Evolutionary conservation across 2,329 filamentous ascomycete genomes (phyloP).

Genomic region (Fusarium fujikuroi): DNA sequence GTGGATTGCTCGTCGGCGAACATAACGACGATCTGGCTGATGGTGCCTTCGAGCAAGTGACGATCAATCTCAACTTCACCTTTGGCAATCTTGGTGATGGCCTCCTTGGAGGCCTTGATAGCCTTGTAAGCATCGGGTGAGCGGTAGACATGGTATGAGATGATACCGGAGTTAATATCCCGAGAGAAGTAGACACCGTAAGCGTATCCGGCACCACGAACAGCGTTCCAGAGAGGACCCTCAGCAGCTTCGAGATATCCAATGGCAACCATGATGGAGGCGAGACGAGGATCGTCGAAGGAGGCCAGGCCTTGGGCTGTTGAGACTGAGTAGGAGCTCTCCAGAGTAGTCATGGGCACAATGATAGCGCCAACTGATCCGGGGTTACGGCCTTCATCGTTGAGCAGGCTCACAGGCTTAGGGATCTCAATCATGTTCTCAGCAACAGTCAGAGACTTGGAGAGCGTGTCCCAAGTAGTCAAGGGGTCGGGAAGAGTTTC

Average conservation of each 20-base stretch:
- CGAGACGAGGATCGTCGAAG: slow-evolving; percentile 80
- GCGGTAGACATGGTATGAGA: slow-evolving; percentile 89
- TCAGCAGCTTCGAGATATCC: slow-evolving; percentile 94
- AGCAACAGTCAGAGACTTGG: slow-evolving; percentile 52
- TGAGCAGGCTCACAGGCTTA: slow-evolving; percentile 76
- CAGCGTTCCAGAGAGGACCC: slow-evolving; percentile 92
- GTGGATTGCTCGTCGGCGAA: slow-evolving; percentile 92
- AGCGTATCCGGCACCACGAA: slow-evolving; percentile 91
- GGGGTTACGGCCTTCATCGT: slow-evolving; percentile 76
- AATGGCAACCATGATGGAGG: slow-evolving; percentile 86
- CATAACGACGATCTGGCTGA: slow-evolving; percentile 86
- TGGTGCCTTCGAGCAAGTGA: slow-evolving; percentile 86
- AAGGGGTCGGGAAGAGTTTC: slow-evolving; percentile 78
- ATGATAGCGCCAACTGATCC: slow-evolving; percentile 80
- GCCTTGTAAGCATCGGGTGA: slow-evolving; percentile 91
- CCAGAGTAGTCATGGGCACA: slow-evolving; percentile 90
- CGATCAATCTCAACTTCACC: slow-evolving; percentile 80
- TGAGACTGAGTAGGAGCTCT: slow-evolving; percentile 88
- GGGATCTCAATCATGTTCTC: slow-evolving; percentile 74
- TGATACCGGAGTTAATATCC: slow-evolving; percentile 79
- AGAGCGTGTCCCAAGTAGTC: slow-evolving; percentile 75
- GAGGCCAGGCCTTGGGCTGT: slow-evolving; percentile 79
- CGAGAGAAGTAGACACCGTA: slow-evolving; percentile 87
- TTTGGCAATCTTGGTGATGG: slow-evolving; percentile 78
- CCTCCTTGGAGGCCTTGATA: slow-evolving; percentile 78